Evolutionary conservation across 2,329 filamentous ascomycete genomes (phyloP).

Genomic region (Thyridium curvatum): DNA sequence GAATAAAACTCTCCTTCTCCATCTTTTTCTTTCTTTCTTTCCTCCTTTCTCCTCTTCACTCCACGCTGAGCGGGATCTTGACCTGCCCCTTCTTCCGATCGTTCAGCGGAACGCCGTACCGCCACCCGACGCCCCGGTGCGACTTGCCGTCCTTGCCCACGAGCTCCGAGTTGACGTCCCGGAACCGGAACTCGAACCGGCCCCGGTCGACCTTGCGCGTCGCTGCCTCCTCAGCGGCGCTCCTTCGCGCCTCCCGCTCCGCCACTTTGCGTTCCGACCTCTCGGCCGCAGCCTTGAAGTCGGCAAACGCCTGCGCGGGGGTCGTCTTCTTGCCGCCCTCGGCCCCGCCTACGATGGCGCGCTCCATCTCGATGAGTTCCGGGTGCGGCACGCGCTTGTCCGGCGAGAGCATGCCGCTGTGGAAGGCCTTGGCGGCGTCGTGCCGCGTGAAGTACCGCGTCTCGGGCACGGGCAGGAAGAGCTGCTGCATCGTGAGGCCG

Average conservation of each 20-base stretch:
- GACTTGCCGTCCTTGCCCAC: conserved; percentile 49
- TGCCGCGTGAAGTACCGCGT: conserved; percentile 57
- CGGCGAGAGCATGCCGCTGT: conserved; percentile 51
- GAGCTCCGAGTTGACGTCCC: conserved; percentile 49
- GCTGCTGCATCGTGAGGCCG: conserved; percentile 53
- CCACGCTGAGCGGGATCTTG: conserved; percentile 62
- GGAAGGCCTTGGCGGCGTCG: conserved; percentile 60
- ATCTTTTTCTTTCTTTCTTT: neutral
- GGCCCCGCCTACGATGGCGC: conserved; percentile 25
- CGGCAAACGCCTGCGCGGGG: conserved; percentile 26
- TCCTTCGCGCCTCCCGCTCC: conserved; percentile 20
- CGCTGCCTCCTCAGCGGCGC: conserved; percentile 31
- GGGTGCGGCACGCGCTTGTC: conserved; percentile 57
- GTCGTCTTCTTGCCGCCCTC: conserved; percentile 16
- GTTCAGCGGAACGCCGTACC: conserved; percentile 57
- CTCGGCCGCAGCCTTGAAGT: conserved; percentile 30
- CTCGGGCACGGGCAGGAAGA: conserved; percentile 59
- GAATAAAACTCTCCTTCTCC: neutral
- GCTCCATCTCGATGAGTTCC: conserved; percentile 52
- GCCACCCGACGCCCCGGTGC: conserved; percentile 48
- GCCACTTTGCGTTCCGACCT: conserved; percentile 37
- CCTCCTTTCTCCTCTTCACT: conserved; percentile 24
- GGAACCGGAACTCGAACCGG: conserved; percentile 60
- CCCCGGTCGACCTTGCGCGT: conserved; percentile 31
- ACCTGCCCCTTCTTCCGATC: conserved; percentile 58